Evolutionary conservation across 371 early-diverging fungal genomes (phyloP).

Genomic region (Lichtheimia ramosa): DNA sequence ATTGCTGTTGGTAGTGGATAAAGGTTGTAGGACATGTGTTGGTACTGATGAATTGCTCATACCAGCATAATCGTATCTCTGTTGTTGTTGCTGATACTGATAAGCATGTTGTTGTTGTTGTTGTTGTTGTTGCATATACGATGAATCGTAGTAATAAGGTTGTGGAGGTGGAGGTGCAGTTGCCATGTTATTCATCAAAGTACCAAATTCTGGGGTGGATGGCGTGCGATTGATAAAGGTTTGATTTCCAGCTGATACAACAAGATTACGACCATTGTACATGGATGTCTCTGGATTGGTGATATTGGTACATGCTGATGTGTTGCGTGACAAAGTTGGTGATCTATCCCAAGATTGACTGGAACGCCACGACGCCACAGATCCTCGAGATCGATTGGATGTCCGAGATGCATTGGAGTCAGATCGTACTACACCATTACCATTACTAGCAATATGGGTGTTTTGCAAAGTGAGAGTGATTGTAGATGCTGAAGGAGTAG

Average conservation of each 20-base stretch:
- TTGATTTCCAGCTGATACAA: conserved; percentile 6
- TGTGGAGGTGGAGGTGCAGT: no score
- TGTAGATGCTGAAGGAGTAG: conserved; percentile 11
- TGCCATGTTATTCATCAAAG: no score
- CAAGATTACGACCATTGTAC: neutral
- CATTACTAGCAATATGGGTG: conserved; percentile 2
- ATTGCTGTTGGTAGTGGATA: neutral
- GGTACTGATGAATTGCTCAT: neutral
- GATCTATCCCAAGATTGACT: conserved; percentile 23
- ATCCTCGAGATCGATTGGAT: conserved; percentile 31
- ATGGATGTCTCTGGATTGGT: conserved; percentile 9
- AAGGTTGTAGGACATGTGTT: conserved; percentile 13
- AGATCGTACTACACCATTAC: conserved; percentile 22
- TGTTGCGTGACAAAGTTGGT: conserved; percentile 24
- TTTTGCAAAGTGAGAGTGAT: conserved; percentile 9
- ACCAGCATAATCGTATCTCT: conserved; percentile 3
- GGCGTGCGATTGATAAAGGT: conserved; percentile 29
- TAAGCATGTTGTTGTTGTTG: conserved; percentile 5
- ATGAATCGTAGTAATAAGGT: no score
- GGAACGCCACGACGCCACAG: conserved; percentile 31
- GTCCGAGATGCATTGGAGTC: conserved; percentile 30
- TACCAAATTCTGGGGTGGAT: conserved; percentile 28
- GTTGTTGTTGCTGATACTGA: conserved; percentile 6
- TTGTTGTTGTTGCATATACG: neutral
- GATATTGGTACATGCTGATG: conserved; percentile 7